Percentiles rank a stretch among this genome's conserved stretches.
Evolutionary conservation across 177 flowering plant species (phyloP).

Genomic region (Tripterygium wilfordii): DNA sequence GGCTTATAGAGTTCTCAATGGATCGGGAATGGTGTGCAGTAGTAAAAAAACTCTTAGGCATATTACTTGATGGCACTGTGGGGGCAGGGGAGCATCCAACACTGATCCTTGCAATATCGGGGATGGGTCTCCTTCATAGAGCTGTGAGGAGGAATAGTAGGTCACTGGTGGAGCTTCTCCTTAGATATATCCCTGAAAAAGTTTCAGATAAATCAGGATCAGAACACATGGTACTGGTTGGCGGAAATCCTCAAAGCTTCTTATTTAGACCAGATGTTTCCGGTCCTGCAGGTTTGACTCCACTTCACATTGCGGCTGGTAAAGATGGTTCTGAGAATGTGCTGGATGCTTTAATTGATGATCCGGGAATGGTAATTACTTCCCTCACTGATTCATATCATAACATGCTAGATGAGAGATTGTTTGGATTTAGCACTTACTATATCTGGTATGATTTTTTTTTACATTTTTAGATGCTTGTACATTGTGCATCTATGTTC

Average conservation of each 20-base stretch:
- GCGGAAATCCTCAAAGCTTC: constrained; percentile 13
- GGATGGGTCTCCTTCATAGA: constrained; percentile 75
- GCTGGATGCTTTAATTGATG: constrained; percentile 79
- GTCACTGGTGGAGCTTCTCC: constrained; percentile 66
- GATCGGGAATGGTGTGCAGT: constrained; percentile 96
- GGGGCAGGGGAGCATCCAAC: constrained; percentile 45
- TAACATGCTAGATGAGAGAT: background rate
- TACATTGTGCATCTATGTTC: too few relatives aligned
- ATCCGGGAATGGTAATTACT: constrained; percentile 74
- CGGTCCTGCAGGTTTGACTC: constrained; percentile 91
- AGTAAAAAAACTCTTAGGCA: constrained; percentile 69
- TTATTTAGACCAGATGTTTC: constrained; percentile 69
- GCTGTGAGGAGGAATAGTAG: constrained; percentile 83
- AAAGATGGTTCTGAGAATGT: constrained; percentile 64
- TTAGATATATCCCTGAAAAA: constrained; percentile 49
- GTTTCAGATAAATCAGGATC: constrained; percentile 14
- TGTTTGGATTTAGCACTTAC: too few relatives aligned
- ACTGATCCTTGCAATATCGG: constrained; percentile 35
- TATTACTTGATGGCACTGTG: constrained; percentile 55
- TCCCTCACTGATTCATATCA: background rate
- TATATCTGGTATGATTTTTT: too few relatives aligned
- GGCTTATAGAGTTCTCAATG: constrained; percentile 82
- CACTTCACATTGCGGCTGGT: constrained; percentile 92
- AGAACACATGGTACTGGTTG: constrained; percentile 17
- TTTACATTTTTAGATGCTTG: too few relatives aligned